Evolutionary conservation across 441 rosid species (phyloP), one percentile per base, ranked within the genome.

Genomic region (Pelargonium fulgidum): DNA sequence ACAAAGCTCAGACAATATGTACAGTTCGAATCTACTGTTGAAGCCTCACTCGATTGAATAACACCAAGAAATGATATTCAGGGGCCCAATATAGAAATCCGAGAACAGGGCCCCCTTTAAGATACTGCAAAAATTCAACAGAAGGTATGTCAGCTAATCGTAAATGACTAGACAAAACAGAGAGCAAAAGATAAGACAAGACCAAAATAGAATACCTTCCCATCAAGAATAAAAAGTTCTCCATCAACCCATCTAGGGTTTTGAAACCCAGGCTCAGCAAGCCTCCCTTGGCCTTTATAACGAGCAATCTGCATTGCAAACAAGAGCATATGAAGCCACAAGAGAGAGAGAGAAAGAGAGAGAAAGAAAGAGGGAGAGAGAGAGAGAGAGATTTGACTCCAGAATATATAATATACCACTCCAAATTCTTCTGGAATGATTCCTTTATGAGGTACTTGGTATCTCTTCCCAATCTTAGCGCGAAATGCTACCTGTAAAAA

Each of bases 241-340:
- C 99, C 99, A 58, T 93, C 97, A 78, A 93, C 99, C 99, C 99
- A 93, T 80, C 89, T 83, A 39, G 95, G 96, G 68, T 88, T 89
- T 67, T 73, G 87, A 73, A 81, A 91, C 59, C 99, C 99, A 47
- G 91, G 92, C 70, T 91, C 97, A 65, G 97, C 93, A 68, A 93
- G 90, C 82, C 96, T 88, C 66, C 99, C 99, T 78, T 93, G 96
- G 65, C 97, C 99, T 85, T 80, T 89, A 78, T 93, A 93, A 76
- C 97, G 83, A 77, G 96, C 97, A 82, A 93, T 78, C 99, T 93
- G 78, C 62, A 67, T 58, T 41, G 65, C 65, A 68, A 64, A 70
- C 44, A 72, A 65, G 61, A 71, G 7, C 66, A 68, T 1, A 44
- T 66, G 41, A 68, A 69, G 24, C 36, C 67, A 52, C 74, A 62